Evolutionary conservation across 2,329 filamentous ascomycete genomes (phyloP), one percentile per base, ranked within the genome.

Genomic region (Tricladium varicosporioides): DNA sequence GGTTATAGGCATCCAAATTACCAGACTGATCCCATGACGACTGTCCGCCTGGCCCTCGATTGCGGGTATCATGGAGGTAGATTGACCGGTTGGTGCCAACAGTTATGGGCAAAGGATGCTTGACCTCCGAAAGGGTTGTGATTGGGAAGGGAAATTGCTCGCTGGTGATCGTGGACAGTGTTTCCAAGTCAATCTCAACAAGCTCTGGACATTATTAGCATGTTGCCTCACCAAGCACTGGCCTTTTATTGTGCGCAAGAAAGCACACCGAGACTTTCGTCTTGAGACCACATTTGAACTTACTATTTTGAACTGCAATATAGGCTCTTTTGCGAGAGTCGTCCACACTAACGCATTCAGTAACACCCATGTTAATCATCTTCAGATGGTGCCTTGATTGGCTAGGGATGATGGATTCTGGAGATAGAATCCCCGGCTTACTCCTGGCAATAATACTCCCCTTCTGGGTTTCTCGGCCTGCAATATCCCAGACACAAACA

Each of bases 341-440:
- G 73, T 95, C 87, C 48, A 96, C 81, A 67, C 87, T 92, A 46
- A 96, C 87, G 67, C 89, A 92, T 70, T 96, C 92, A 0, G 90
- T 88, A 0, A 91, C 84, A 18, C 80, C 81, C 1, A 86, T 85
- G 63, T 86, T 85, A n/a, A 88, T 86, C 77, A 86, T 84, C 63
- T 87, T 85, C 1, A 83, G 82, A 52, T 74, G 77, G 51, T 69
- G 73, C 56, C 66, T 76, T 67, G 76, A 74, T 48, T 78, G 74
- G 51, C 74, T 49, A 27, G 54, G 70, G 53, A 77, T 72, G 1
- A 75, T 73, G 2, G 77, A 76, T 56, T 80, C 78, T n/a, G 78
- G 74, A 54, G 86, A 85, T 14, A 96, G 77, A 8, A 93, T 77
- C 0, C 87, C 88, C 0, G 85, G 77, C 16, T 75, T 75, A 71